These are phyloP conservation scores for Globisporangium spinosum DNA, from an alignment of 352 stramenopile genomes.

Conservation along the genomic window DNA sequence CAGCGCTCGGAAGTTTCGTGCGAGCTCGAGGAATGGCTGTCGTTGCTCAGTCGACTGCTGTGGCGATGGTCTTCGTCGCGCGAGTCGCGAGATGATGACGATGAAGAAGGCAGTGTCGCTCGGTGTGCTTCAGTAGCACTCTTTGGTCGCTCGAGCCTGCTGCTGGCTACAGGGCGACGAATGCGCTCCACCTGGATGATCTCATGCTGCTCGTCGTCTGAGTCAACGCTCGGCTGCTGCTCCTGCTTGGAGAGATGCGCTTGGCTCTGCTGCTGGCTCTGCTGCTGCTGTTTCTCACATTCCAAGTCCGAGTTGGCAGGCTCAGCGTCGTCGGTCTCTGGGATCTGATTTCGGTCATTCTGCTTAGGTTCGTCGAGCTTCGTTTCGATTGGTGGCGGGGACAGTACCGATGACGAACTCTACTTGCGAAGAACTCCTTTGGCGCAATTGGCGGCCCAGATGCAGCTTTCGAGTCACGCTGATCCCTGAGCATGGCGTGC, in stretches of 20 bases:
- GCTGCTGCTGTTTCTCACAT: no score
- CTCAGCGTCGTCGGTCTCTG: conserved; percentile 39
- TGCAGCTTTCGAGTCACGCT: not conserved
- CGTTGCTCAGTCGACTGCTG: conserved; percentile 27
- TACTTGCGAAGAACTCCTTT: conserved; percentile 16
- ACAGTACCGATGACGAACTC: not conserved
- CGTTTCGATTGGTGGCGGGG: not conserved
- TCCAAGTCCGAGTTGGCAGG: conserved; percentile 19
- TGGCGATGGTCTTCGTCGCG: conserved; percentile 31
- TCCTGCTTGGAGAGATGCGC: conserved; percentile 14
- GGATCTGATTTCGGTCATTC: conserved; percentile 19
- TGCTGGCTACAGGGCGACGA: conserved; percentile 21
- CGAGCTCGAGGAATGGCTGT: conserved; percentile 31
- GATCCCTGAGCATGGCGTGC: not conserved
- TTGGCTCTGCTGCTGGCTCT: conserved; percentile 18
- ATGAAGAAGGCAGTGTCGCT: conserved; percentile 15
- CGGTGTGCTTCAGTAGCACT: conserved; percentile 25
- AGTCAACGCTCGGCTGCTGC: conserved; percentile 26
- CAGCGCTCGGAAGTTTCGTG: conserved; percentile 40
- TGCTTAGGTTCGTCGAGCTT: not conserved
- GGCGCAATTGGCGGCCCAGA: conserved; percentile 7
- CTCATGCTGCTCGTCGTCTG: conserved; percentile 38
- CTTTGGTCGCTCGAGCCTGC: conserved; percentile 42
- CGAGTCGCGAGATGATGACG: conserved; percentile 17
- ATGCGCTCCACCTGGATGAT: conserved; percentile 42